Evolutionary conservation across 495 filamentous ascomycete genomes (phyloP).

Genomic region (Astrothelium subdiscretum): DNA sequence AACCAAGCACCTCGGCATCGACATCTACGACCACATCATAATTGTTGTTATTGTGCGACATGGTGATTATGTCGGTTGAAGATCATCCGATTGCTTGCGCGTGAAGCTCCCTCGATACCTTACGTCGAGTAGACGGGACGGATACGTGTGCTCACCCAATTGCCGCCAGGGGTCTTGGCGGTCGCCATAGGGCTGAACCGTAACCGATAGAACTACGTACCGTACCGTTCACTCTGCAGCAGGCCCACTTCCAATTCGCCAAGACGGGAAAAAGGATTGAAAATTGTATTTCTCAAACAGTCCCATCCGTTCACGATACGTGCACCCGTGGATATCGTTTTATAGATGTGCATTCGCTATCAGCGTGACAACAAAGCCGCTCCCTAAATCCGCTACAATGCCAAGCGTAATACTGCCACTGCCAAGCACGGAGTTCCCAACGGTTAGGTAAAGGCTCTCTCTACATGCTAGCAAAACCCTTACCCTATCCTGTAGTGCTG

Average conservation of each 20-base stretch:
- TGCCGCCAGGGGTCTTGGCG: neutral
- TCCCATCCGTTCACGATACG: neutral
- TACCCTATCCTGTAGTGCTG: too few relatives aligned
- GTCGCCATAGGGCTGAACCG: neutral
- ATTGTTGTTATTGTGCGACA: conserved; percentile 2
- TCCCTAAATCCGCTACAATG: neutral
- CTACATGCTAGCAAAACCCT: too few relatives aligned
- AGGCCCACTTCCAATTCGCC: neutral
- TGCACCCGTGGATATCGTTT: neutral
- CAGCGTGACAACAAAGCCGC: neutral
- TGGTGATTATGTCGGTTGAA: neutral
- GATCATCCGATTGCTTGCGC: neutral
- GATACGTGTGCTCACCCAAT: neutral
- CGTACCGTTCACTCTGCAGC: neutral
- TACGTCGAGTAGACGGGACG: too few relatives aligned
- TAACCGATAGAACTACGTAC: too few relatives aligned
- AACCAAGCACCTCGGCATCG: conserved; percentile 61
- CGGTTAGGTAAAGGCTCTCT: too few relatives aligned
- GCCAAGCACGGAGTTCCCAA: neutral
- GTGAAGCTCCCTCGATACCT: neutral
- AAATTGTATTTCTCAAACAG: neutral
- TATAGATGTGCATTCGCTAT: neutral
- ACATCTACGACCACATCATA: conserved; percentile 98
- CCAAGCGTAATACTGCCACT: neutral
- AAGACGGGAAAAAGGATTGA: neutral